These are phyloP conservation scores for Juglanconis oblonga DNA, from an alignment of 2,329 filamentous ascomycete species.

Conservation along the genomic window DNA sequence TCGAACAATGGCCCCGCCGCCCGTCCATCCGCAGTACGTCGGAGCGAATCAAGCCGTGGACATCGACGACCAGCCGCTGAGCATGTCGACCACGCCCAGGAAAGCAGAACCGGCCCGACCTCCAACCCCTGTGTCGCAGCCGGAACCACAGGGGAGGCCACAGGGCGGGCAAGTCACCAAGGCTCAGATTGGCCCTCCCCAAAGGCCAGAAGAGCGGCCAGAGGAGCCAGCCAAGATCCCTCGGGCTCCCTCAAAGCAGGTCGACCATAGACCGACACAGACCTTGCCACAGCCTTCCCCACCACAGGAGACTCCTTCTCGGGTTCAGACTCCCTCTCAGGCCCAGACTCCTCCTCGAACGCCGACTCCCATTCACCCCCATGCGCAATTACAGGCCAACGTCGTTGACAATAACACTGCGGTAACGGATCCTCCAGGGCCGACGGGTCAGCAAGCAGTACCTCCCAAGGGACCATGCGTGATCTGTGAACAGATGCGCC, in stretches of 20 bases:
- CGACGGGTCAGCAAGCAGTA: not conserved
- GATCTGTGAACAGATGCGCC: conserved; percentile 27
- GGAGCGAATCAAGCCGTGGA: not conserved
- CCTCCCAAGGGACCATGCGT: conserved; percentile 28
- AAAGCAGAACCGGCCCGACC: not conserved
- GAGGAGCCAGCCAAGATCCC: not conserved
- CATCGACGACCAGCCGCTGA: not conserved
- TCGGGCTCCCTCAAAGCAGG: not conserved
- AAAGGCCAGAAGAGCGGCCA: not conserved
- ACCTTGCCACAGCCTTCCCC: not conserved
- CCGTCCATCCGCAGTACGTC: not conserved
- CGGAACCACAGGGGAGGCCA: not conserved
- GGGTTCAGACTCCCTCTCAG: not conserved
- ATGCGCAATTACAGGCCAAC: not conserved
- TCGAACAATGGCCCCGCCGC: not conserved
- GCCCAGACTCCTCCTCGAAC: not conserved
- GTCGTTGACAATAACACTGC: not conserved
- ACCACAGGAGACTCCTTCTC: not conserved
- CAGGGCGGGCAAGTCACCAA: not conserved
- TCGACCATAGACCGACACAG: not conserved
- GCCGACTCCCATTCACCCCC: not conserved
- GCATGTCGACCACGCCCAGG: not conserved
- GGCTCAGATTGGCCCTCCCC: not conserved
- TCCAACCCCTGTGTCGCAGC: not conserved
- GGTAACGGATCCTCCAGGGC: not conserved